Percentiles rank a stretch among this genome's conserved stretches.
phyloP scores from a whole-genome alignment of 345 rosid genomes.

The Laguncularia racemosa region DNA sequence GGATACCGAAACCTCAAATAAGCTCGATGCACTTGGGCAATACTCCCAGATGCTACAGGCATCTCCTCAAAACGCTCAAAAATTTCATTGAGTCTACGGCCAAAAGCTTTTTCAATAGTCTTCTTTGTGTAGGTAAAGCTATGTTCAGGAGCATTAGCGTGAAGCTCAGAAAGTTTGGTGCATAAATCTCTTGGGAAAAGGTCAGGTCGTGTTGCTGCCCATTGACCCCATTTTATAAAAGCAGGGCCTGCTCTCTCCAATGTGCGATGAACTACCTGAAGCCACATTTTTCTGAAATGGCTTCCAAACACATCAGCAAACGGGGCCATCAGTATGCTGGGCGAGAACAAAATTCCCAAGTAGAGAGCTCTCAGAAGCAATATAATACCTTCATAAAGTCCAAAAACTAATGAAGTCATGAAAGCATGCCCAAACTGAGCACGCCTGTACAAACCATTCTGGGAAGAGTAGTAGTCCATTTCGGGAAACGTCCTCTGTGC shows the following conservation, averaged over 20 bases:
- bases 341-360: conserved; percentile 63
- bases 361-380: conserved; percentile 66
- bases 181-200: conserved; percentile 86
- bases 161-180: conserved; percentile 84
- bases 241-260: conserved; percentile 94
- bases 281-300: conserved; percentile 52
- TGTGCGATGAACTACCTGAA: conserved; percentile 63
- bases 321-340: conserved; percentile 73
- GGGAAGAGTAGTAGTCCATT: conserved; percentile 34
- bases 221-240: conserved; percentile 97
- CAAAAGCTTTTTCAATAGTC: conserved; percentile 82
- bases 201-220: conserved; percentile 99
- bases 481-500: conserved; percentile 42
- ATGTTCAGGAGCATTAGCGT: conserved; percentile 84
- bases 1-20: conserved; percentile 68
- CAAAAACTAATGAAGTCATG: conserved; percentile 35
- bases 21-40: conserved; percentile 97
- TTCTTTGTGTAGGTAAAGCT: conserved; percentile 77
- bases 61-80: conserved; percentile 82
- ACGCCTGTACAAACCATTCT: conserved; percentile 42
- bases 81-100: conserved; percentile 76
- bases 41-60: conserved; percentile 98
- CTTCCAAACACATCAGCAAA: conserved; percentile 54
- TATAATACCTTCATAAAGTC: conserved; percentile 45
- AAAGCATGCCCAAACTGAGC: conserved; percentile 55